phyloP scores from a whole-genome alignment of 2,329 filamentous ascomycete species.

The Paecilomyces fulvus region DNA sequence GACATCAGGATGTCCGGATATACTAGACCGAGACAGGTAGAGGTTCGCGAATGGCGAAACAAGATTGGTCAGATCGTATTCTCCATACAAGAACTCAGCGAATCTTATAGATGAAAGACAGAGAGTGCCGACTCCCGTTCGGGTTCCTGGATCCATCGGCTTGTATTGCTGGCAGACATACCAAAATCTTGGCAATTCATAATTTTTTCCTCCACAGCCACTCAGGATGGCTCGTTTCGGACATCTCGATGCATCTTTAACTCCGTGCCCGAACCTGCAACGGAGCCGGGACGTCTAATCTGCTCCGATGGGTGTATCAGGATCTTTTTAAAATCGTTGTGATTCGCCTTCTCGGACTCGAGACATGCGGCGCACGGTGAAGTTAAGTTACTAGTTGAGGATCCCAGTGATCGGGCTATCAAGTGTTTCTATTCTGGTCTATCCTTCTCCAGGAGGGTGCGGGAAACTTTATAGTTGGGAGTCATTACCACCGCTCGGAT shows the following conservation, averaged over 20 bases:
- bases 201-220: background rate
- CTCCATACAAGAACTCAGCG: background rate
- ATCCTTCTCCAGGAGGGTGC: background rate
- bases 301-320: background rate
- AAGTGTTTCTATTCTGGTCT: background rate
- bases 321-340: background rate
- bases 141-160: background rate
- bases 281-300: background rate
- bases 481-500: background rate
- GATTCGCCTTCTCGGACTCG: background rate
- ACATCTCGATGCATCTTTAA: background rate
- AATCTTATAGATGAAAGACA: background rate
- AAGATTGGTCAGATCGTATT: background rate
- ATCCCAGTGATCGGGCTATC: background rate
- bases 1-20: background rate
- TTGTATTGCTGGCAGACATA: background rate
- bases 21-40: background rate
- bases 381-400: background rate
- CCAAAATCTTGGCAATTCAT: background rate
- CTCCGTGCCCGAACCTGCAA: background rate
- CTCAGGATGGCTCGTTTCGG: background rate
- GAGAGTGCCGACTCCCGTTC: background rate
- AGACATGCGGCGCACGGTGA: background rate
- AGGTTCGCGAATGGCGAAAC: background rate
- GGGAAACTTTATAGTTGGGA: background rate